Percentiles rank a stretch among this genome's conserved stretches.
phyloP scores from a whole-genome alignment of 495 filamentous ascomycete genomes.

The Patellaria atrata region DNA sequence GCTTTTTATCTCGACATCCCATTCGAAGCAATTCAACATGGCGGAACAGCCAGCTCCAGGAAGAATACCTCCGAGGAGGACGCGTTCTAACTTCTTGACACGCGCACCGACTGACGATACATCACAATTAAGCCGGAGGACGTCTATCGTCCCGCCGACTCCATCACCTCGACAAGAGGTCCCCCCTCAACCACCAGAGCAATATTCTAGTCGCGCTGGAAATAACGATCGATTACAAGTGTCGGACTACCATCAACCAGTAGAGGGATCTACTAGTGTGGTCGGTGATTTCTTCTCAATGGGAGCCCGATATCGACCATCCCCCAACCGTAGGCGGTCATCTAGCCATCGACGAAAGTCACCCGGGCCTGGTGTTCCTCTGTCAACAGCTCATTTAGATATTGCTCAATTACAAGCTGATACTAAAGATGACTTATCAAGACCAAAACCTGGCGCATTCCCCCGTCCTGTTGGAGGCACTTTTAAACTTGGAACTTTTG shows the following conservation, averaged over 20 bases:
- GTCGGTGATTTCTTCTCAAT: constrained; percentile 12
- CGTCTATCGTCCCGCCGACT: constrained; percentile 15
- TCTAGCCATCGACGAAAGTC: constrained; percentile 3
- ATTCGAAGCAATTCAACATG: no score
- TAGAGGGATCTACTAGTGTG: constrained; percentile 6
- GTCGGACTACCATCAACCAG: not conserved
- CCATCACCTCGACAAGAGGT: constrained; percentile 15
- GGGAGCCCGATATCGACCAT: constrained; percentile 4
- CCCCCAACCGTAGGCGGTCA: not conserved
- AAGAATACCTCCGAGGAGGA: constrained; percentile 24
- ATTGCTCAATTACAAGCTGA: constrained; percentile 17
- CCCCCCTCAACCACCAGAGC: constrained; percentile 4
- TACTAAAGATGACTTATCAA: constrained; percentile 13
- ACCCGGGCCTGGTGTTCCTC: constrained; percentile 1
- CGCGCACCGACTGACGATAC: constrained; percentile 42
- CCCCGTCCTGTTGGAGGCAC: constrained; percentile 35
- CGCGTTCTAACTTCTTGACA: constrained; percentile 40
- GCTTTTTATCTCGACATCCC: no score
- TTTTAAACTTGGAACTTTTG: constrained; percentile 57
- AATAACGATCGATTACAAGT: constrained; percentile 1
- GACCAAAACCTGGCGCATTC: constrained; percentile 27
- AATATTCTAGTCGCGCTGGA: not conserved
- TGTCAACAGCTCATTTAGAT: constrained; percentile 12
- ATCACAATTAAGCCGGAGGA: constrained; percentile 31
- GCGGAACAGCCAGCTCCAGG: no score